Evolutionary conservation across 1,284 basidiomycete genomes (phyloP), one percentile per base, ranked within the genome.

Genomic region (Austroboletus niveus): DNA sequence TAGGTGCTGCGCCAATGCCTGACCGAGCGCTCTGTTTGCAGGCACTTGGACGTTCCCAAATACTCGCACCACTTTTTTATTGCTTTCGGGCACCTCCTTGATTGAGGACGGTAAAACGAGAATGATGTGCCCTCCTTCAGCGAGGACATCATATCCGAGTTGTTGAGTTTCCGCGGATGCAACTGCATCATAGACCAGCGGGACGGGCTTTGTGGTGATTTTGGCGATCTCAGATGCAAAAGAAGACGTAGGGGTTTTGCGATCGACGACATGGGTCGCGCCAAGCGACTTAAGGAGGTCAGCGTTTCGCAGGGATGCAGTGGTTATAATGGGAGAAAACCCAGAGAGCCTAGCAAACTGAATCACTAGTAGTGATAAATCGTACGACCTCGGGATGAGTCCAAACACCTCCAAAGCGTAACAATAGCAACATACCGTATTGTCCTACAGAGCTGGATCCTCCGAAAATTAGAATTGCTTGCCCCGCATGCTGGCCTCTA

Each of bases 391-490:
- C 34, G 39, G 42, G 27, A 17, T 52, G 9, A 40, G 39, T 22
- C 11, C n/a, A 17, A 27, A n/a, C 31, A 15, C 2, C 2, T 9
- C n/a, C 24, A n/a, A 20, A 14, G 2, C 32, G 17, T 2, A 27
- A 27, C 27, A 8, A 9, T 2, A 20, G 20, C 9, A 22, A 53
- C 66, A 29, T 15, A 68, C 68, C 60, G 36, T 61, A 73, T 58
- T 71, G 63, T 5, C 74, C 74, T n/a, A 74, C 67, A 11, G 65
- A 66, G 8, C 61, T 57, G 8, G 69, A 58, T 4, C 74, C 74
- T 14, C 70, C 72, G 22, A 74, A 49, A n/a, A 75, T 59, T n/a
- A 75, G 45, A 24, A 66, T 51, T 4, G 72, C 59, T 47, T 65
- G 59, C 22, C 60, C 56, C 22, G 56, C 46, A 42, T 63, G 65